Evolutionary conservation across 805 yeast genomes (phyloP), one percentile per base, ranked within the genome.

Genomic region (Debaryomyces prosopidis): DNA sequence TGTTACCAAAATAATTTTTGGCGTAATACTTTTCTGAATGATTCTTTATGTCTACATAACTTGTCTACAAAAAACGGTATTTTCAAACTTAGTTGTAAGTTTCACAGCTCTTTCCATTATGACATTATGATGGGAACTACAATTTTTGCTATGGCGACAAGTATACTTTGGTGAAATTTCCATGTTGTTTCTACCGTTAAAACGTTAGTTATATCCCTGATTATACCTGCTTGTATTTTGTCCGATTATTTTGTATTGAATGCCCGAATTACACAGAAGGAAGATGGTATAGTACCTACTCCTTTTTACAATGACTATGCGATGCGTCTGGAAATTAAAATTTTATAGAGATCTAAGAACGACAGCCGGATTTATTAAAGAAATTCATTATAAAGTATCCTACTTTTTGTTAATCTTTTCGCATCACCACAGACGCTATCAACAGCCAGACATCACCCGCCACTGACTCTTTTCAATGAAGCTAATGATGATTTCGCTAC

Each of bases 141-240:
- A 14, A 75, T 88, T 59, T 88, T 84, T 58, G 80, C 96, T 1
- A 73, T 84, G 20, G 87, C 84, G 3, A 72, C 80, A 8, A 57
- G 64, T 0, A 64, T 15, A 57, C 89, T 26, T 63, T 77, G 52
- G 67, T 52, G 39, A 65, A 75, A 33, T 91, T 66, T 39, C 63
- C 63, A 78, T 47, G 81, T 91, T 38, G 84, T 87, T 36, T 51
- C 57, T 5, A 86, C 81, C 9, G 91, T 83, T n/a, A 85, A 86
- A 10, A 77, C 87, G 14, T 73, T 92, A 39, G 86, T 89, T 44
- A 77, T 89, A 9, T 82, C 97, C 0, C 45, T 90, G 19, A 92
- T 80, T 57, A 96, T 91, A 12, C 63, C 89, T 34, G 98, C 97
- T 9, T 92, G 90, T 66, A 97, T 96, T 1, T 77, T 88, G 97